Conservation (phyloP, 768 basidiomycete species). For the Inosperma sp. region DNA sequence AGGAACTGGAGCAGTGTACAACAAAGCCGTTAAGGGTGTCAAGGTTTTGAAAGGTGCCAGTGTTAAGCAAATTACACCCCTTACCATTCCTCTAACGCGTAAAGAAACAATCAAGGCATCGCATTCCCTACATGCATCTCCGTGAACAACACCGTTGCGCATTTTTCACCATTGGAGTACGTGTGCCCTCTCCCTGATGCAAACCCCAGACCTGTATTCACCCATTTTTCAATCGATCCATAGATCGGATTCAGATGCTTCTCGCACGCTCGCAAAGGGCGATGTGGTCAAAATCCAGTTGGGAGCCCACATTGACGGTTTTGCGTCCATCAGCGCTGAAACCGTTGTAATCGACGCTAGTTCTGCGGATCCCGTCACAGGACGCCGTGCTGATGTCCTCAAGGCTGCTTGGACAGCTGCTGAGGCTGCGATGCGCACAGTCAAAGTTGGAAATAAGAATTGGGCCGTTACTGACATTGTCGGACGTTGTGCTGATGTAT, state of each 20-base stretch:
- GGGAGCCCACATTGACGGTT: conserved; percentile 97
- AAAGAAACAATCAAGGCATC: conserved; percentile 49
- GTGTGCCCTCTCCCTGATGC: conserved; percentile 32
- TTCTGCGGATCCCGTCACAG: conserved; percentile 69
- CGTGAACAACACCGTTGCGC: conserved; percentile 92
- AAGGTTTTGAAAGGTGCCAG: conserved; percentile 80
- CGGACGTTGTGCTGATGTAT: conserved; percentile 60
- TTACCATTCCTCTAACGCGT: background rate
- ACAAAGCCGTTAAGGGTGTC: conserved; percentile 84
- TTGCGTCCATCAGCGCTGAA: conserved; percentile 89
- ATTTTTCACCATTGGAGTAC: conserved; percentile 93
- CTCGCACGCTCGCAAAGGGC: conserved; percentile 66
- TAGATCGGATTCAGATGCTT: conserved; percentile 72
- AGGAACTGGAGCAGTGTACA: conserved; percentile 80
- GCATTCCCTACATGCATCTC: conserved; percentile 94
- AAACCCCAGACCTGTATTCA: background rate
- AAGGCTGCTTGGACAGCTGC: conserved; percentile 93
- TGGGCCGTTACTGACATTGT: conserved; percentile 92
- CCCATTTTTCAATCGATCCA: conserved; percentile 5
- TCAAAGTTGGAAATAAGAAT: conserved; percentile 93
- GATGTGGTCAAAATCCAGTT: conserved; percentile 96
- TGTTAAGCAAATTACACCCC: conserved; percentile 6
- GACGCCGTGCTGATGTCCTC: conserved; percentile 83
- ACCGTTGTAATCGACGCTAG: conserved; percentile 86
- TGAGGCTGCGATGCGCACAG: conserved; percentile 84